Base-by-base conservation (phyloP, 1,284 basidiomycete species). In the Microstroma glucosiphilum region DNA sequence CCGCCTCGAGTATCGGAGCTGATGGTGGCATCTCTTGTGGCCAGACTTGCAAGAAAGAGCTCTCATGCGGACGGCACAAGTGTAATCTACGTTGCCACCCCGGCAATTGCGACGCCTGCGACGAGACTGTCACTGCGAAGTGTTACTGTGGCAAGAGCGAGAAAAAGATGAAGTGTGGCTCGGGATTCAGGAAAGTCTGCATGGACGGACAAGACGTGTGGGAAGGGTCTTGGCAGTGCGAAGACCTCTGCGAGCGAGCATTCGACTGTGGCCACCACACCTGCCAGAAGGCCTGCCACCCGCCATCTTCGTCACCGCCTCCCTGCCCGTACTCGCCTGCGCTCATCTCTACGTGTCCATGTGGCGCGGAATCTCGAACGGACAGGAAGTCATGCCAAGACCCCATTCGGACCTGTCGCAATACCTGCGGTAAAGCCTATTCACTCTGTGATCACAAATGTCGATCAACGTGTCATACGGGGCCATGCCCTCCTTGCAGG, bases 131-230 rank as follows among this genome's bases (percentile, higher is more conserved):
- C 26, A 57, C 64, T 17, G 69, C 64, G 6, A 65, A 64, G 21
- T 79, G 77, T 68, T 75, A 74, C 60, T 79, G 77, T 49, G 73
- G 75, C 26, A 63, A 69, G 57, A 59, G 77, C 37, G 59, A 60
- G 49, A 67, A 70, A 57, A 56, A 53, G 23, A 66, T 77, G 62
- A 62, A 60, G 56, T 79, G 77, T 57, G 75, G 73, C n/a, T 66
- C 70, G 23, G 75, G 77, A 30, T 55, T 54, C 2, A 55, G 56
- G 2, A 59, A 61, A 48, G 58, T 61, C 3, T 68, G 72, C 56
- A 62, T 61, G 57, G 64, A 63, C 13, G 58, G 21, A 21, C 30
- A 46, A 6, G 30, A 42, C 0, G 56, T 23, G 9, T 77, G 74
- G 60, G 51, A 64, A 21, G 73, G 73, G 9, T 58, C 62, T 19